Conservation (phyloP, 176 grass and related monocot species). For the Zea luxurians region DNA sequence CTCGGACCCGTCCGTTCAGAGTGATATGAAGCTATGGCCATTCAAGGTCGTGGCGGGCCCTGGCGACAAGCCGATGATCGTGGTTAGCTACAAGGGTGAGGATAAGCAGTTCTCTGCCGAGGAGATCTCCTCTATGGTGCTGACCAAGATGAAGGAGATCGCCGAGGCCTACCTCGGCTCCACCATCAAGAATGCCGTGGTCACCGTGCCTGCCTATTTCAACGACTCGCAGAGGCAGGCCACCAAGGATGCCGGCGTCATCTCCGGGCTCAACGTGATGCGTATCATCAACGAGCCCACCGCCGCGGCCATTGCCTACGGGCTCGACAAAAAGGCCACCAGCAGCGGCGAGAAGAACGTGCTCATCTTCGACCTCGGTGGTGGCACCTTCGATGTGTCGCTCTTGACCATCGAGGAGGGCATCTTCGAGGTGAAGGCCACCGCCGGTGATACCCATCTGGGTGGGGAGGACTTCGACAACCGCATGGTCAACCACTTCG, state of each 20-base stretch:
- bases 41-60: conserved; percentile 58
- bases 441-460: conserved; percentile 61
- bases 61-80: conserved; percentile 50
- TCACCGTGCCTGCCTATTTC: conserved; percentile 58
- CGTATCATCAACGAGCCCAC: conserved; percentile 75
- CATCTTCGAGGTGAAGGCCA: conserved; percentile 74
- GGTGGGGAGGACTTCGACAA: conserved; percentile 72
- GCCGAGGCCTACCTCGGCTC: conserved; percentile 49
- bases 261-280: conserved; percentile 55
- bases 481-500: conserved; percentile 76
- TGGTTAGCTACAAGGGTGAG: conserved; percentile 57
- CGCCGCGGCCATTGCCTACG: conserved; percentile 58
- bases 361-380: conserved; percentile 65
- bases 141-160: conserved; percentile 61
- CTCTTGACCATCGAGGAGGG: conserved; percentile 73
- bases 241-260: conserved; percentile 59
- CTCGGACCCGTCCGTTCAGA: conserved; percentile 53
- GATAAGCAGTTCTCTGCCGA: conserved; percentile 56
- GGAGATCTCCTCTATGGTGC: conserved; percentile 64
- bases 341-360: conserved; percentile 61
- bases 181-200: conserved; percentile 55
- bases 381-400: conserved; percentile 62
- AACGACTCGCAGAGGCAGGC: conserved; percentile 65
- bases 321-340: conserved; percentile 58
- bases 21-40: conserved; percentile 62